Evolutionary conservation across 2,329 filamentous ascomycete genomes (phyloP), one percentile per base, ranked within the genome.

Genomic region (Aspergillus candidus): DNA sequence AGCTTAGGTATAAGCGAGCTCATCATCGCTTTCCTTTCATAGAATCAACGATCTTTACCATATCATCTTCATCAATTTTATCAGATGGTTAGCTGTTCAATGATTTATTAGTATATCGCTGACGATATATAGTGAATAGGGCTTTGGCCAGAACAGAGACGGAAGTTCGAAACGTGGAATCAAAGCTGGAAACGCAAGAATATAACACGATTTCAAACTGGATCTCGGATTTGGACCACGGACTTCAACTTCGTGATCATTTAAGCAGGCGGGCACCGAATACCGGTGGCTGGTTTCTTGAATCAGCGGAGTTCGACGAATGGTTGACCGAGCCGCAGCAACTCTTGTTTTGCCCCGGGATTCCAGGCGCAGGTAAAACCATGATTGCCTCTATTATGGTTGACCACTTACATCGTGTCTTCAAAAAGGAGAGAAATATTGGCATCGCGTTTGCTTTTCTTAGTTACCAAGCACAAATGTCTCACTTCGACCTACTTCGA

Each of bases 361-460:
- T 41, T 30, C 38, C 38, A 5, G 38, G 38, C 2, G 38, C 38
- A 8, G 38, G 38, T 0, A 41, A 41, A 22, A 41, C 38, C 10
- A 41, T 41, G n/a, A 22, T 22, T 22, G 31, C 38, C 6, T 33
- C 38, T 4, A 41, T 41, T 34, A 5, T 41, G 30, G n/a, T 41
- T 33, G 8, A 41, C 11, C 30, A 41, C 17, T 15, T 41, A 22
- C 31, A 34, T 33, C 30, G 12, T n/a, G 30, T 22, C 4, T 41
- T 33, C 15, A 2, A 34, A 12, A 10, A 41, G 11, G 30, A 41
- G 8, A 11, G 11, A 3, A 41, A 13, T 6, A 13, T 33, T 18
- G 38, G 38, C 13, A 22, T 41, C 11, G 38, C 6, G 7, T 41
- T 34, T 34, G 31, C 14, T 2, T 41, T 34, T 13, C 15, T 33